Conservation (phyloP, 73 alveolate species). For the Paramecium bursaria region DNA sequence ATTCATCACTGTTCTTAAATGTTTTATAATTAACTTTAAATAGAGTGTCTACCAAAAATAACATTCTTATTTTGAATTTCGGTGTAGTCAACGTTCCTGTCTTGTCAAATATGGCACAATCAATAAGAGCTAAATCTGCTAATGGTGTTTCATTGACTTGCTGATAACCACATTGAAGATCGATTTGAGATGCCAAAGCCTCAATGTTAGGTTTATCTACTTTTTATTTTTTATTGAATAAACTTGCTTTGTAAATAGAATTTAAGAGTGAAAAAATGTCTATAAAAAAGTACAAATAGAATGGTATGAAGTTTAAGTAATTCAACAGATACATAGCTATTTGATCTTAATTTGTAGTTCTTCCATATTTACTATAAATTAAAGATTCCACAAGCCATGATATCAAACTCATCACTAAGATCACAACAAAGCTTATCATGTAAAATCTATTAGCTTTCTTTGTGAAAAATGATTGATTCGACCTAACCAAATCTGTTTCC, state of each 20-base stretch:
- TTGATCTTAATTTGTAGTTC: not conserved
- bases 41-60: constrained; percentile 11
- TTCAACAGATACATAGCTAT: not conserved
- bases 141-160: constrained; percentile 12
- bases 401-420: not conserved
- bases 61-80: constrained; percentile 5
- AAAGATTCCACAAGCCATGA: constrained; percentile 44
- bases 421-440: not conserved
- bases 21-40: constrained; percentile 27
- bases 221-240: constrained; percentile 1
- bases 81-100: constrained; percentile 53
- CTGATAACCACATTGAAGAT: not conserved
- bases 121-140: constrained; percentile 38
- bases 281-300: not conserved
- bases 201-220: not conserved
- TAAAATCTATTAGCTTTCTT: constrained; percentile 3
- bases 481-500: not conserved
- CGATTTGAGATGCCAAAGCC: not conserved
- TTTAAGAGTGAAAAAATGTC: not conserved
- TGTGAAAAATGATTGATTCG: constrained; percentile 14
- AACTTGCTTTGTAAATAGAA: not conserved
- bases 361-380: not conserved
- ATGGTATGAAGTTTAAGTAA: constrained; percentile 35
- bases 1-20: constrained; percentile 24
- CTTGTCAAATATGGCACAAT: constrained; percentile 47